Conservation (phyloP, 192 early-diverging fungal species). For the Oehlia diaphana region DNA sequence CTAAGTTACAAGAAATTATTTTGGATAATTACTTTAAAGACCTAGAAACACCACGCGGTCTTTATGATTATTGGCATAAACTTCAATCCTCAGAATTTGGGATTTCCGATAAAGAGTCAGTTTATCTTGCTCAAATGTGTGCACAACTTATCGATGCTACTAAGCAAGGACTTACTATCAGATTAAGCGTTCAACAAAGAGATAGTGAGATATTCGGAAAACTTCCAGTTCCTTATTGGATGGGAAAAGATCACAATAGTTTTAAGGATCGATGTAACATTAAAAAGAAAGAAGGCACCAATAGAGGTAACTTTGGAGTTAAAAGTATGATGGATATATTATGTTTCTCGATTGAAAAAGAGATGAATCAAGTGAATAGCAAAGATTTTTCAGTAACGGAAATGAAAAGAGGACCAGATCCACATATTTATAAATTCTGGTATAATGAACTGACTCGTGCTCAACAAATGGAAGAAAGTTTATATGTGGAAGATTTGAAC, state of each 20-base stretch:
- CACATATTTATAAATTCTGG: background rate
- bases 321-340: background rate
- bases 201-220: slow-evolving; percentile 14
- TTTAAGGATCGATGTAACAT: no score
- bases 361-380: background rate
- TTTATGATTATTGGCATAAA: background rate
- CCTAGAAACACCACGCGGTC: background rate
- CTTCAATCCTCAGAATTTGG: background rate
- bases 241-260: background rate
- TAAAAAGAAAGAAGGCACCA: background rate
- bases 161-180: slow-evolving; percentile 36
- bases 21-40: background rate
- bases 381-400: background rate
- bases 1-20: background rate
- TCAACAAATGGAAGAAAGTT: background rate
- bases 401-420: background rate
- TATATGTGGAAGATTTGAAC: background rate
- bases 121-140: slow-evolving; percentile 31
- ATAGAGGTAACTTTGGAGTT: background rate
- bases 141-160: slow-evolving; percentile 34
- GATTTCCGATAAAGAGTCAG: background rate
- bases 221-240: slow-evolving; percentile 30
- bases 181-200: background rate
- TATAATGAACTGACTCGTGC: background rate
- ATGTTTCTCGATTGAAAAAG: background rate